Evolutionary conservation across 2,329 filamentous ascomycete species (phyloP), one percentile per base, ranked within the genome.

Genomic region (Arthrobotrys pseudoclavata): DNA sequence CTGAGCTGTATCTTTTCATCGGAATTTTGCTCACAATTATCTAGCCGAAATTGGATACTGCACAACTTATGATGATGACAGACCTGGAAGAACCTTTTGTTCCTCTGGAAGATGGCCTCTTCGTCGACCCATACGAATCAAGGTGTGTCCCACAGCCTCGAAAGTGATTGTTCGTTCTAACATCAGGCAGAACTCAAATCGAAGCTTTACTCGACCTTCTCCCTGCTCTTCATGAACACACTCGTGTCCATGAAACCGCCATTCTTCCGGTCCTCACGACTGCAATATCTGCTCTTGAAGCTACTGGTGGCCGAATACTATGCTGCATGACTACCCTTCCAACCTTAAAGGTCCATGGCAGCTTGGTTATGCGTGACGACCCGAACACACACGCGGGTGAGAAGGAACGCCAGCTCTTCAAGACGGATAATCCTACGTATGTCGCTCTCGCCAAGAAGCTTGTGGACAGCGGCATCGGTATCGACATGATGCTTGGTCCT

Each of bases 21-120:
- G 26, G 68, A 20, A 20, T 55, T 10, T n/a, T 12, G 20, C 66
- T 61, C 42, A 42, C 22, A 42, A 40, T 7, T 18, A 42, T 42
- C 29, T 83, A 93, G 90, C 85, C 93, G 42, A 88, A 88, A 47
- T 86, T 97, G 48, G 91, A 96, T 69, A 90, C 94, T 84, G 93
- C 96, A 9, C 96, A 99, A 83, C 97, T 99, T 93, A 89, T 99
- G 86, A 94, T 99, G 62, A 97, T 99, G 93, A 92, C 96, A 2
- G 96, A 99, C 83, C 88, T 99, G 60, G 94, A 98, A 82, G 96
- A 99, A 80, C 96, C 96, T 0, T 99, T 99, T 83, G 90, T 98
- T 15, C 94, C 96, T 1, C 86, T 99, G 18, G 93, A 92, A 79
- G 92, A 97, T 72, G 94, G 95, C 15, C 87, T 99, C 9, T 98